These are phyloP conservation scores for Aureobasidium sp. DNA, from an alignment of 2,329 filamentous ascomycete species.

Conservation along the genomic window DNA sequence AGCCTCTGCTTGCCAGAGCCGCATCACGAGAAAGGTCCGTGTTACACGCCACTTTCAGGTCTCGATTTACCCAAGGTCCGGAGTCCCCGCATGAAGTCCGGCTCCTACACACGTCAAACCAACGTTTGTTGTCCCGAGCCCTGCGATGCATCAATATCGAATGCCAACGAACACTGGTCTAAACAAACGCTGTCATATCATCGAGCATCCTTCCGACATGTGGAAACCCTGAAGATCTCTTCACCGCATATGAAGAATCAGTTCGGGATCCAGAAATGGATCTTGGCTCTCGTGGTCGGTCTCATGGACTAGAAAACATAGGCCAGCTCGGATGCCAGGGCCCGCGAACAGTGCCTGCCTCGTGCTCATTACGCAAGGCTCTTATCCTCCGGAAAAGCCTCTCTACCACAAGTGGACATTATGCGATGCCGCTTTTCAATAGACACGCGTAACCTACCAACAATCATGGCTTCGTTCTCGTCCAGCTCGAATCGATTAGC, in stretches of 20 bases:
- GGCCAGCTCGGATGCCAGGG: not conserved
- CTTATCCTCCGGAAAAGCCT: not conserved
- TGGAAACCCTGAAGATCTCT: slow-evolving; percentile 3
- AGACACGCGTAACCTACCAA: slow-evolving; percentile 3
- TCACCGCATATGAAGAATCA: not conserved
- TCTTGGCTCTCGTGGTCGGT: not conserved
- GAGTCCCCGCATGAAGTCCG: slow-evolving; percentile 11
- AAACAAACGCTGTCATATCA: not conserved
- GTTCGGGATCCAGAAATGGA: not conserved
- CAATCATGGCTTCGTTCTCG: not conserved
- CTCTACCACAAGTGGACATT: not conserved
- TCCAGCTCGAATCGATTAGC: not conserved
- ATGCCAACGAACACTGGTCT: not conserved
- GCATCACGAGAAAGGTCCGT: slow-evolving; percentile 4
- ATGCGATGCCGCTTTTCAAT: slow-evolving; percentile 2
- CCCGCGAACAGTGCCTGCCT: not conserved
- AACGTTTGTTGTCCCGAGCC: not conserved
- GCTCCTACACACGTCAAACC: slow-evolving; percentile 3
- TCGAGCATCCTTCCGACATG: not conserved
- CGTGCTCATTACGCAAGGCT: not conserved
- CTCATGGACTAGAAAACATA: not conserved
- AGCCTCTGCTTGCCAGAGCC: not conserved
- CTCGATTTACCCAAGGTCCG: not conserved
- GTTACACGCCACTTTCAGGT: not conserved
- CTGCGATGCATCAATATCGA: not conserved